Percentiles rank a stretch among this genome's conserved stretches.
Conservation (phyloP, 2,329 filamentous ascomycete genomes). For the Chaetothyriales sp. region DNA sequence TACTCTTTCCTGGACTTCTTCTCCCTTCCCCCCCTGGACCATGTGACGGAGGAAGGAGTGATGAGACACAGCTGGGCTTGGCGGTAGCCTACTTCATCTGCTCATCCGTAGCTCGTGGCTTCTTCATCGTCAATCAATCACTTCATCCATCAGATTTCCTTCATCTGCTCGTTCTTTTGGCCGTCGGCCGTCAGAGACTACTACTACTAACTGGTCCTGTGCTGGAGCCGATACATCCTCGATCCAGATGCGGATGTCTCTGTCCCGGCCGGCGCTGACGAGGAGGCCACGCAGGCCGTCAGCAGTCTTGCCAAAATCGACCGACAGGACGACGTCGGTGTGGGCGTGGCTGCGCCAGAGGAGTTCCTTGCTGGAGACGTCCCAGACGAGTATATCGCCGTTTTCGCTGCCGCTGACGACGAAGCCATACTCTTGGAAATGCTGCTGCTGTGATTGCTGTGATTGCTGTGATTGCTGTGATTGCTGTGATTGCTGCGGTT, state of each 20-base stretch:
- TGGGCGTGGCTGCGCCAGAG: slow-evolving; percentile 47
- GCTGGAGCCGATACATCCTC: background rate
- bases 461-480: slow-evolving; percentile 8
- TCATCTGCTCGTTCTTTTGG: too few relatives aligned
- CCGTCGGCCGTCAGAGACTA: background rate
- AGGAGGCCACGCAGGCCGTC: slow-evolving; percentile 18
- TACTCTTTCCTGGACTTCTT: background rate
- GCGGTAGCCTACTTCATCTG: too few relatives aligned
- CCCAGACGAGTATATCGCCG: slow-evolving; percentile 75
- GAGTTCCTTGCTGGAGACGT: slow-evolving; percentile 71
- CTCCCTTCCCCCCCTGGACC: background rate
- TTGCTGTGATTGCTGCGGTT: slow-evolving; percentile 7
- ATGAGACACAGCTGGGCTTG: too few relatives aligned
- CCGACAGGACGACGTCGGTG: slow-evolving; percentile 47
- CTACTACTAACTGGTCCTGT: background rate
- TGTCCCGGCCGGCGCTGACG: slow-evolving; percentile 16
- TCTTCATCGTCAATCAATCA: too few relatives aligned
- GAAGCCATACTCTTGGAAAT: slow-evolving; percentile 37
- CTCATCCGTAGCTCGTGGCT: too few relatives aligned
- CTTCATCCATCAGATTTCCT: too few relatives aligned
- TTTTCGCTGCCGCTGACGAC: slow-evolving; percentile 79
- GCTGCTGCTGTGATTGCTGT: slow-evolving; percentile 8
- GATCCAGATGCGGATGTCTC: slow-evolving; percentile 14
- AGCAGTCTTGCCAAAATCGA: slow-evolving; percentile 39
- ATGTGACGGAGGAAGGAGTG: too few relatives aligned